These are phyloP conservation scores for Dictyostelium intermedium DNA, from an alignment of 78 protist species.

Conservation along the genomic window DNA sequence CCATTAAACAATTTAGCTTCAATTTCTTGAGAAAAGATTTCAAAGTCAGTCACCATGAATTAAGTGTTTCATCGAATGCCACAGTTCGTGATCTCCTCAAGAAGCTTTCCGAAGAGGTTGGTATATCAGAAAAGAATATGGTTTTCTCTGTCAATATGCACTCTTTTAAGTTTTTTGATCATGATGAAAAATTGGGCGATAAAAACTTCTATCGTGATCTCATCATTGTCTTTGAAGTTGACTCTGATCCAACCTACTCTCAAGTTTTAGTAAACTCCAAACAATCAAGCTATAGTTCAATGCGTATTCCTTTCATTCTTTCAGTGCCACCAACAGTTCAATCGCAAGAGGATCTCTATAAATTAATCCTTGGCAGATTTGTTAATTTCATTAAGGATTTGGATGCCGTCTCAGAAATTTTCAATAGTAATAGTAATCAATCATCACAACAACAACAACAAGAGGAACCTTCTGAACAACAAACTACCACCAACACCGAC, in stretches of 20 bases:
- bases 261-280: not conserved
- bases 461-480: not conserved
- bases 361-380: not conserved
- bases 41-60: not conserved
- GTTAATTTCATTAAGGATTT: not conserved
- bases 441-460: not conserved
- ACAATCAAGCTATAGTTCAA: not conserved
- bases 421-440: not conserved
- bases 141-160: not conserved
- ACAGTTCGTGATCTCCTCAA: not conserved
- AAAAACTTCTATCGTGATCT: not conserved
- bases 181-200: not conserved
- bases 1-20: not conserved
- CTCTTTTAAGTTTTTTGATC: not conserved
- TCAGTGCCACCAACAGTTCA: not conserved
- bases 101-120: not conserved
- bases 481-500: not conserved
- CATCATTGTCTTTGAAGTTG: constrained; percentile 6
- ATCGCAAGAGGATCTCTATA: not conserved
- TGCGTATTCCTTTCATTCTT: constrained; percentile 13
- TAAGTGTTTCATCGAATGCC: not conserved
- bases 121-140: not conserved
- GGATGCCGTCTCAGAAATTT: not conserved
- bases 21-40: not conserved
- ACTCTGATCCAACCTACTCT: not conserved